Evolutionary conservation across 208 protist genomes (phyloP), one percentile per base, ranked within the genome.

Genomic region (Leishmania aethiopica): DNA sequence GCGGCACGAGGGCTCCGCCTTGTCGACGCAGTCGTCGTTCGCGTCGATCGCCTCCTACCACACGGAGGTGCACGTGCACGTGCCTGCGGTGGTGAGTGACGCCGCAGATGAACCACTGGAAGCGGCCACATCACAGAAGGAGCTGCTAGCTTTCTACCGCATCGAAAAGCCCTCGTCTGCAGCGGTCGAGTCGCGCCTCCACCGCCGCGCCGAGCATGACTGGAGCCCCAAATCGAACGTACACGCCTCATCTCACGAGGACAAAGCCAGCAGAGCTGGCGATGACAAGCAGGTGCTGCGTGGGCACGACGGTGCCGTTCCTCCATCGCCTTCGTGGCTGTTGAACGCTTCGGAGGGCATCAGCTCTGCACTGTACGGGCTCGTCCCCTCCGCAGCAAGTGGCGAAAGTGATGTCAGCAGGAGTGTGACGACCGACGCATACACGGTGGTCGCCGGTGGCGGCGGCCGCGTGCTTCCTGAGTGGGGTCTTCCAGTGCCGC

Each of bases 401-500:
- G 15, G 28, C 2, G 32, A 40, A 45, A 42, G 72, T 40, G 72
- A 78, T 25, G 28, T 51, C 60, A 32, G 45, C 40, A 37, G 74
- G 35, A 78, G 62, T 51, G 70, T 42, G 32, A 15, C 62, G 40
- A n/a, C 45, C n/a, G 72, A 60, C n/a, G 49, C 19, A 60, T 76
- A 40, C 32, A 40, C 22, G 17, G 35, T 22, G 42, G 10, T 40
- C 25, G 59, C n/a, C 13, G 1, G 79, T 37, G 70, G 70, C n/a
- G 7, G n/a, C 25, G 3, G 17, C 53, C 5, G 47, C 7, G 40
- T 45, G 37, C 67, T 77, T 22, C 17, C 51, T 32, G 10, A 55
- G 57, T 77, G 81, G 69, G 40, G 81, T 6, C 69, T 84, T 11
- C 76, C 76, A 0, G 32, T 84, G 35, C 76, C 81, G 35, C 76